phyloP scores from a whole-genome alignment of 2,329 filamentous ascomycete species.

The Penicillium sp. region DNA sequence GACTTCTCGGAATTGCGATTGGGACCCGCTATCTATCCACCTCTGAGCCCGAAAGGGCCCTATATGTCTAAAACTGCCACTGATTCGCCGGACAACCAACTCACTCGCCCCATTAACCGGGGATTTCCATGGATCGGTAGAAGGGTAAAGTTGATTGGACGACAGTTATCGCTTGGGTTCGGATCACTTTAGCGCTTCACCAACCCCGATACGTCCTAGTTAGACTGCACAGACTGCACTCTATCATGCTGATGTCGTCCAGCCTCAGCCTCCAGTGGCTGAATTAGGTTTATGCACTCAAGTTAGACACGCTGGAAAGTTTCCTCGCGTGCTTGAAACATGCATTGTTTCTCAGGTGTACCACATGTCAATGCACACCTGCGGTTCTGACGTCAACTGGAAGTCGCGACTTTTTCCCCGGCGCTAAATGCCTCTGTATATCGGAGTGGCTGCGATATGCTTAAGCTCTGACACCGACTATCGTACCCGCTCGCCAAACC shows the following conservation, averaged over 20 bases:
- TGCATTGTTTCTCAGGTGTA: constrained; percentile 4
- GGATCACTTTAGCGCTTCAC: background rate
- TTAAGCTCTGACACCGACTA: background rate
- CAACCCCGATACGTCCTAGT: background rate
- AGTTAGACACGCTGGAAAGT: background rate
- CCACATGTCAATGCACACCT: constrained; percentile 3
- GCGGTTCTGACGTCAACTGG: constrained; percentile 8
- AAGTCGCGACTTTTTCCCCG: background rate
- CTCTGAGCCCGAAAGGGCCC: background rate
- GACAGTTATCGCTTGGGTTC: background rate
- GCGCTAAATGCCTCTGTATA: constrained; percentile 7
- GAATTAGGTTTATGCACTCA: background rate
- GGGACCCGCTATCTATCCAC: background rate
- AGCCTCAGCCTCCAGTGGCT: background rate
- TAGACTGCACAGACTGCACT: background rate
- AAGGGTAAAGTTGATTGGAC: background rate
- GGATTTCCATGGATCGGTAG: background rate
- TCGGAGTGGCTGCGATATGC: background rate
- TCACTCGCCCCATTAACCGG: background rate
- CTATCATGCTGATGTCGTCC: background rate
- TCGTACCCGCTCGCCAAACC: background rate
- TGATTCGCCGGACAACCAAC: background rate
- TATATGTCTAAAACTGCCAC: background rate
- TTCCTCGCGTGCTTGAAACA: constrained; percentile 9
- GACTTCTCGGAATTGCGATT: background rate